Evolutionary conservation across 352 stramenopile species (phyloP).

Genomic region (Pythium biforme): DNA sequence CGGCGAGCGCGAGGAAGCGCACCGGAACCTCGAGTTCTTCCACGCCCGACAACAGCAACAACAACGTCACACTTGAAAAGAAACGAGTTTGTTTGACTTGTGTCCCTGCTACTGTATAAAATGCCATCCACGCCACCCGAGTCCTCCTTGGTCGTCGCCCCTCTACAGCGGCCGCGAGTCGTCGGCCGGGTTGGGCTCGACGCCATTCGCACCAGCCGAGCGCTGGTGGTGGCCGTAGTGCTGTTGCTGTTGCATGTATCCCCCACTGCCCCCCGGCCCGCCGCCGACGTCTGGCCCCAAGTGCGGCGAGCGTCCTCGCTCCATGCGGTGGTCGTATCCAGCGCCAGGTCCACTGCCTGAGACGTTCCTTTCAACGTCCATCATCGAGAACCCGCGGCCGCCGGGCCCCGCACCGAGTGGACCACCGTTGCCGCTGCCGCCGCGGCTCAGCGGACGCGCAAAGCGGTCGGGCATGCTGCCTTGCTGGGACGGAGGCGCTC

Average conservation of each 20-base stretch:
- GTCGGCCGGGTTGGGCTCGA: slow-evolving; percentile 22
- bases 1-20: slow-evolving; percentile 47
- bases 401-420: background rate
- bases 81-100: background rate
- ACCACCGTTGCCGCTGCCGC: slow-evolving; percentile 6
- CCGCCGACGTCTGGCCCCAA: background rate
- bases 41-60: slow-evolving; percentile 37
- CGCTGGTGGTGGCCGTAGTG: slow-evolving; percentile 25
- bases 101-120: slow-evolving; percentile 9
- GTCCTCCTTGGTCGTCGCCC: too few species aligned
- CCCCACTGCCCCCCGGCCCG: slow-evolving; percentile 8
- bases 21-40: slow-evolving; percentile 72
- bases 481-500: slow-evolving; percentile 2
- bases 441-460: slow-evolving; percentile 18
- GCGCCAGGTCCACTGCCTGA: slow-evolving; percentile 3
- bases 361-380: slow-evolving; percentile 58
- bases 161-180: slow-evolving; percentile 6
- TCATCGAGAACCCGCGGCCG: slow-evolving; percentile 55
- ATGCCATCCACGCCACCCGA: background rate
- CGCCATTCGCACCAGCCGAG: slow-evolving; percentile 16
- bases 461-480: slow-evolving; percentile 19
- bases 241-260: slow-evolving; percentile 14
- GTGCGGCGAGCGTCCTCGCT: slow-evolving; percentile 23
- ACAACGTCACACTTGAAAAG: too few species aligned
- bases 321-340: slow-evolving; percentile 28